These are phyloP conservation scores for Murraya paniculata DNA, from an alignment of 345 rosid genomes.

Conservation along the genomic window DNA sequence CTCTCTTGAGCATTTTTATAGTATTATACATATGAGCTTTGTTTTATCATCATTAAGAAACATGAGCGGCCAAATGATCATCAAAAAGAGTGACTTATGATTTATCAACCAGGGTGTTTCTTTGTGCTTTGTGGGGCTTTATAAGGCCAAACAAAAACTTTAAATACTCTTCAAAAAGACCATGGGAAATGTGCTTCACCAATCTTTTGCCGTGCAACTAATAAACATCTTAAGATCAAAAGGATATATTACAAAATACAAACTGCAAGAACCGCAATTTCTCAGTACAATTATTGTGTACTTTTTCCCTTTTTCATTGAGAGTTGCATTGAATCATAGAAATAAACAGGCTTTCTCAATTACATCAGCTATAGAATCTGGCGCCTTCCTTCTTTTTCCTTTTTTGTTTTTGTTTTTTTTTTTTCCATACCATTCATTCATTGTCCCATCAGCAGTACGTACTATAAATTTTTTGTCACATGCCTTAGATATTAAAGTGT, in stretches of 20 bases:
- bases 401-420: no score
- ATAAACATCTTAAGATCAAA: not conserved
- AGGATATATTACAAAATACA: not conserved
- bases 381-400: fast-evolving
- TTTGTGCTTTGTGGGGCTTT: not conserved
- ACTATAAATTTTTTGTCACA: no score
- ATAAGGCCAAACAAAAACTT: constrained; percentile 10
- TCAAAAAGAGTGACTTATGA: not conserved
- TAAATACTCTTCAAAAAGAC: not conserved
- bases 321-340: not conserved
- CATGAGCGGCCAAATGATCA: constrained; percentile 31
- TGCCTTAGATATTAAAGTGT: no score
- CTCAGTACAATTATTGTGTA: no score
- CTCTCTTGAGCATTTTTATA: not conserved
- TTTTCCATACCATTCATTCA: no score
- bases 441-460: no score
- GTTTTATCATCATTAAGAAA: constrained; percentile 24
- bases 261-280: not conserved
- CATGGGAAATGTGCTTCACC: not conserved
- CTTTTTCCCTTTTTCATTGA: no score
- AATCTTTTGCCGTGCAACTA: not conserved
- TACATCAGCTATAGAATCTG: no score
- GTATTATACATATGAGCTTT: not conserved
- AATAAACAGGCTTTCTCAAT: no score
- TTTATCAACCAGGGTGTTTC: not conserved